phyloP scores from a whole-genome alignment of 352 stramenopile species.

The Ophiocytium majus region DNA sequence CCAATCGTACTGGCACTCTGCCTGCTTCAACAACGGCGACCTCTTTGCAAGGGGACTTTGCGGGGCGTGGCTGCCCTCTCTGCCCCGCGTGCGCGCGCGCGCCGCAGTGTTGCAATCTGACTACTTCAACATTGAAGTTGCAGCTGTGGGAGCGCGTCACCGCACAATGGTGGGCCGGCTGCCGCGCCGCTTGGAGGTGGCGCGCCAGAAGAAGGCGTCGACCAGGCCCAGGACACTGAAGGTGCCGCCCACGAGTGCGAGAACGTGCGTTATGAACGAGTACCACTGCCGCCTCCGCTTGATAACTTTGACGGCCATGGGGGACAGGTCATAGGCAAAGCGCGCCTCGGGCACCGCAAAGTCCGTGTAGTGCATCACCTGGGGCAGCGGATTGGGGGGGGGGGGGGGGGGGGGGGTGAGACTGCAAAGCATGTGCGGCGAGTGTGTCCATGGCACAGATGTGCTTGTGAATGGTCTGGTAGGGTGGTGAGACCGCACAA shows the following conservation, averaged over 20 bases:
- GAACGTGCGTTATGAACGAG: slow-evolving; percentile 88
- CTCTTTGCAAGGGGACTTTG: too few relatives aligned
- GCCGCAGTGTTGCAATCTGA: too few relatives aligned
- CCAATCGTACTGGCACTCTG: too few relatives aligned
- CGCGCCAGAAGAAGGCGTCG: slow-evolving; percentile 60
- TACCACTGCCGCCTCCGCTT: slow-evolving; percentile 86
- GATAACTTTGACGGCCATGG: slow-evolving; percentile 88
- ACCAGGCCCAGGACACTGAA: slow-evolving; percentile 91
- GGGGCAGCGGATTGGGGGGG: neutral
- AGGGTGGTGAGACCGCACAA: too few relatives aligned
- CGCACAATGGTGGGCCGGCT: slow-evolving; percentile 4
- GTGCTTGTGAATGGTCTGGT: too few relatives aligned
- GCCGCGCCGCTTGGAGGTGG: neutral
- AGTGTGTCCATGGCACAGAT: too few relatives aligned
- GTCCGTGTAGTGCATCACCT: slow-evolving; percentile 63
- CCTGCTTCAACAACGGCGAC: too few relatives aligned
- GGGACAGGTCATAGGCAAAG: slow-evolving; percentile 75
- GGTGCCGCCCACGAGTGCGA: slow-evolving; percentile 89
- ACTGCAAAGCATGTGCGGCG: slow-evolving; percentile 31
- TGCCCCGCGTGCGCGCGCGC: too few relatives aligned
- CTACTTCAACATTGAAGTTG: too few relatives aligned
- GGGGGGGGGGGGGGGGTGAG: neutral
- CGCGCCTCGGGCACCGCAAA: slow-evolving; percentile 70
- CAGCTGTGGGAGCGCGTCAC: too few relatives aligned
- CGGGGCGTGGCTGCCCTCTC: too few relatives aligned